Base-by-base conservation (phyloP, 1,139 yeast species). In the Maudiozyma humilis region DNA sequence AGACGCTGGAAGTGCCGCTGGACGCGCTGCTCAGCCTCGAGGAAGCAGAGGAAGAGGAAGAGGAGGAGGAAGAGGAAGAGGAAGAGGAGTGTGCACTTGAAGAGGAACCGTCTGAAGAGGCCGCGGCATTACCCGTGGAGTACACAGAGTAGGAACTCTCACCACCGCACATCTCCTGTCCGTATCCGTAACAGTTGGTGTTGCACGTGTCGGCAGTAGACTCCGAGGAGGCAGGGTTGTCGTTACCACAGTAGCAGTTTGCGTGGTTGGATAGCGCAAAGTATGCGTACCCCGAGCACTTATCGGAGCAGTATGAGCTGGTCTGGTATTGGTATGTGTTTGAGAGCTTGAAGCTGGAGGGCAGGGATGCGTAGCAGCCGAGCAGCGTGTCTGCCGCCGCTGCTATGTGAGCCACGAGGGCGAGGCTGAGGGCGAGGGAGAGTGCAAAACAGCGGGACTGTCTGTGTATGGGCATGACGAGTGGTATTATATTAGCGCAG, bases 241-340 rank as follows among this genome's bases (percentile, higher is more conserved):
- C 45, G 40, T 61, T 56, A 46, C 81, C 76, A 61, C 86, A 79
- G 55, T 69, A 75, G 58, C 86, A 79, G 27, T 64, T 62, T 40
- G 66, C 57, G 39, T 80, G 82, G 39, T 69, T 56, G 23, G 60
- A 63, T 32, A 79, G 48, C 13, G 84, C 86, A 49, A 77, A 70
- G 55, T 73, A 79, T 4, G 71, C 65, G 46, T 64, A 67, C 30
- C 64, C 62, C 15, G 40, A 43, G 58, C 85, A 78, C 37, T 51
- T 41, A 0, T 42, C 41, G 3, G 66, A 51, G 59, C 85, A 79
- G 41, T 64, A 52, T 12, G 63, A 56, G 2, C 77, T 67, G 2
- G 77, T 58, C 56, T 78, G 83, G 48, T 56, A 76, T 27, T 47
- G 54, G 43, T 67, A 60, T 3, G 67, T 52, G 14, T 76, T 73